Evolutionary conservation across 139 green algal genomes (phyloP), one percentile per base, ranked within the genome.

Genomic region (Edaphochlamys debaryana): DNA sequence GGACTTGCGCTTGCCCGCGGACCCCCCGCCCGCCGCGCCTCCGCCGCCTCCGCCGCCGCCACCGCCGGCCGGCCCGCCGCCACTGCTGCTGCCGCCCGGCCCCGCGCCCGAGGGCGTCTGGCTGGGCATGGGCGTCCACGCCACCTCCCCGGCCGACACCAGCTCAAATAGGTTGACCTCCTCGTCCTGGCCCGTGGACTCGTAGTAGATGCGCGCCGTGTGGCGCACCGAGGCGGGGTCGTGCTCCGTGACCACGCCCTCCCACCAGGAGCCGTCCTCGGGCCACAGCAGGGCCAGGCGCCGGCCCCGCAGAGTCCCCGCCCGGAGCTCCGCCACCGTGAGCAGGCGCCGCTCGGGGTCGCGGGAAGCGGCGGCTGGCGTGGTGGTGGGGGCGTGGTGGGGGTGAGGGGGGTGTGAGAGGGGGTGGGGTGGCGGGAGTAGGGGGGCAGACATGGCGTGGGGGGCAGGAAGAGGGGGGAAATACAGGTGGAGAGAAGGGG

Each of bases 241-340:
- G 63, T 83, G 64, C 34, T 83, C 77, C 63, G 67, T 9, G 42
- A 83, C 63, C 45, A 41, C 15, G 64, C 77, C 77, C 37, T 83
- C 77, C 77, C 77, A 83, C 77, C 77, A 83, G 37, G 64, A 75
- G 27, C 77, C 64, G 63, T 83, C 77, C 63, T 83, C 77, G 4
- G 77, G 77, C 77, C 77, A 83, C 34, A 83, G 32, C 77, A 83
- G 77, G 45, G 45, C 45, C 64, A 83, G 63, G 27, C 64, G 63
- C 25, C 64, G 45, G 22, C 77, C 77, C 77, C 75, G 74, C 25
- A 83, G 63, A 34, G 52, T 58, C 34, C 45, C 40, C 25, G 17
- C 41, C 9, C 42, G 41, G 19, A 83, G 77, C 37, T 83, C 77
- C 37, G 67, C 29, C 27, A 66, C 23, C 5, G 77, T 83, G 25